These are phyloP conservation scores for Polyporus tsugae DNA, from an alignment of 1,284 basidiomycete genomes.

Conservation along the genomic window DNA sequence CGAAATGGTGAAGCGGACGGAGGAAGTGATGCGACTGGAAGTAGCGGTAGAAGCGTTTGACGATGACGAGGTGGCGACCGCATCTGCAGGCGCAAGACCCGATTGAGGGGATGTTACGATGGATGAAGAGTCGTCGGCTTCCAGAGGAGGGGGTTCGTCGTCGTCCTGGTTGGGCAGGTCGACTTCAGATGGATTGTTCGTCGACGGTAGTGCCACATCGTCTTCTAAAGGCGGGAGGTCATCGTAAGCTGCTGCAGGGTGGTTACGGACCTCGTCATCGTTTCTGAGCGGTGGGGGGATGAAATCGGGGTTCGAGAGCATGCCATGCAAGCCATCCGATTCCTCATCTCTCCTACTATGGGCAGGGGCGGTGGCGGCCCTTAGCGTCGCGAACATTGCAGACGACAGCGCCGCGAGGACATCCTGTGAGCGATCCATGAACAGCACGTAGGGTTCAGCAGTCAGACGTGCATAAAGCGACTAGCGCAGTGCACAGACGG, in stretches of 20 bases:
- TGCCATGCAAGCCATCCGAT: slow-evolving; percentile 13
- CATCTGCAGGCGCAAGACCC: not conserved
- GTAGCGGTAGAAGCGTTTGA: not conserved
- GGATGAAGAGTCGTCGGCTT: not conserved
- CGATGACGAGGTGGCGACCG: not conserved
- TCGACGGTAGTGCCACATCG: slow-evolving; percentile 7
- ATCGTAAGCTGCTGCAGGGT: slow-evolving; percentile 11
- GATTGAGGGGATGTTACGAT: not conserved
- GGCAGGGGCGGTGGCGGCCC: not conserved
- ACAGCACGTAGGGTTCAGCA: not conserved
- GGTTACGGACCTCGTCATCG: slow-evolving; percentile 1
- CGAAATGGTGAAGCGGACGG: not conserved
- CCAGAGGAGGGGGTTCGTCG: slow-evolving; percentile 8
- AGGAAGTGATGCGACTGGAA: not conserved
- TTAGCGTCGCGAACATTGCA: slow-evolving; percentile 14
- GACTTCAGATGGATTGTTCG: not conserved
- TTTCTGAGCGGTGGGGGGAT: slow-evolving; percentile 2
- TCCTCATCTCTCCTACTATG: slow-evolving; percentile 1
- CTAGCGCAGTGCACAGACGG: not conserved
- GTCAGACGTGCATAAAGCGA: not conserved
- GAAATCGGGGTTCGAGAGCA: slow-evolving; percentile 22
- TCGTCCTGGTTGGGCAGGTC: not conserved
- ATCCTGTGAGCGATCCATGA: slow-evolving; percentile 11
- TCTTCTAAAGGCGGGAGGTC: slow-evolving; percentile 30
- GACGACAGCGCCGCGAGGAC: slow-evolving; percentile 4